Percentiles rank a stretch among this genome's conserved stretches.
phyloP scores from a whole-genome alignment of 805 yeast species.

The Starmerella sirachaensis region DNA sequence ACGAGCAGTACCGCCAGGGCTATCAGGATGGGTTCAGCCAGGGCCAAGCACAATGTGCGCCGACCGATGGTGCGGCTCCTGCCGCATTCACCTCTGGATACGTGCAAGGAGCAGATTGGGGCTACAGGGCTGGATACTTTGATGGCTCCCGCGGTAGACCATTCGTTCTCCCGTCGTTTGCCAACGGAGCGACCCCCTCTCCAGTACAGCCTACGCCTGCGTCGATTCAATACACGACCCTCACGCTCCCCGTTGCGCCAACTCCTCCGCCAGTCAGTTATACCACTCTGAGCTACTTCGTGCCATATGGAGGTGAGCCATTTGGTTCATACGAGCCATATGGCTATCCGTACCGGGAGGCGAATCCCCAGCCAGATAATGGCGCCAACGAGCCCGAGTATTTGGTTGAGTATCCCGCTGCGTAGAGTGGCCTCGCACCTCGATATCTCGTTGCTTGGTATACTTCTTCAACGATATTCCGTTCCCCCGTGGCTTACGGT shows the following conservation, averaged over 20 bases:
- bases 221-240: neutral
- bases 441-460: too few species aligned
- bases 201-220: slow-evolving; percentile 1
- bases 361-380: too few species aligned
- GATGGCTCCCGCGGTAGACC: slow-evolving; percentile 9
- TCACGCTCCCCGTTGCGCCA: neutral
- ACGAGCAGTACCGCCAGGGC: slow-evolving; percentile 2
- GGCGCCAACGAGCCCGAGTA: neutral
- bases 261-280: neutral
- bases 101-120: slow-evolving; percentile 15
- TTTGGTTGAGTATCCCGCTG: neutral
- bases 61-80: neutral
- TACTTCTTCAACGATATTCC: too few species aligned
- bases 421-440: too few species aligned
- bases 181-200: neutral
- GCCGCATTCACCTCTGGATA: slow-evolving; percentile 8
- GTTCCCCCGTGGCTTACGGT: too few species aligned
- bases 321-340: slow-evolving; percentile 1
- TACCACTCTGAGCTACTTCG: slow-evolving; percentile 14
- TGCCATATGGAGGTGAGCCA: slow-evolving; percentile 9
- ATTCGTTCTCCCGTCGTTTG: slow-evolving; percentile 6
- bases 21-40: slow-evolving; percentile 3
- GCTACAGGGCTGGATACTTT: slow-evolving; percentile 11
- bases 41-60: slow-evolving; percentile 1
- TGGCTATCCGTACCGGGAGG: neutral